Percentiles rank a stretch among this genome's conserved stretches.
Conservation (phyloP, 192 early-diverging fungal genomes). For the Podila epicladia region DNA sequence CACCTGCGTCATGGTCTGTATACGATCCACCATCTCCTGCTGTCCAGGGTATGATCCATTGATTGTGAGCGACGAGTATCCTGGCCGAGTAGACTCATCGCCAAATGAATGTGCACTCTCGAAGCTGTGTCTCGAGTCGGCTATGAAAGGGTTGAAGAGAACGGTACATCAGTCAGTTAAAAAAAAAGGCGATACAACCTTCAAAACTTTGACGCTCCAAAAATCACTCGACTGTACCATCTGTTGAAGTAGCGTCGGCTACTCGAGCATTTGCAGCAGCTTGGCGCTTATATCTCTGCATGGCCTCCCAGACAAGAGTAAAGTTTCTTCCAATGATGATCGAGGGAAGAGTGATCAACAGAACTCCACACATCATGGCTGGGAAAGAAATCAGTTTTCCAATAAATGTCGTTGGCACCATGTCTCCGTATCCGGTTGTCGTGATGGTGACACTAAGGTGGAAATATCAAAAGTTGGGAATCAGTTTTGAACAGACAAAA, state of each 20-base stretch:
- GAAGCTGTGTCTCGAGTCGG: constrained; percentile 48
- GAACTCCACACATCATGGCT: constrained; percentile 83
- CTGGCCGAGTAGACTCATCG: constrained; percentile 27
- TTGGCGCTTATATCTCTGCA: constrained; percentile 57
- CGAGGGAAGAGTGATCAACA: constrained; percentile 84
- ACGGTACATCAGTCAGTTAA: not conserved
- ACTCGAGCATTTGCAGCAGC: constrained; percentile 30
- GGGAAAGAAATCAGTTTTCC: constrained; percentile 84
- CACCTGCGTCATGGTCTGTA: constrained; percentile 47
- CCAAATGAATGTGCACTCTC: constrained; percentile 53
- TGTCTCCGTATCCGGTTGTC: constrained; percentile 84
- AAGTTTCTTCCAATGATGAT: constrained; percentile 88
- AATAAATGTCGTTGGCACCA: constrained; percentile 82
- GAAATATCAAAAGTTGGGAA: not conserved
- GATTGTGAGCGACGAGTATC: constrained; percentile 33
- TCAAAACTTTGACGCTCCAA: not conserved
- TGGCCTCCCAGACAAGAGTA: constrained; percentile 83
- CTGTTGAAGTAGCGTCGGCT: not conserved
- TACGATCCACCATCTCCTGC: constrained; percentile 43
- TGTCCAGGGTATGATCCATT: constrained; percentile 27
- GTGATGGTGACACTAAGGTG: constrained; percentile 70
- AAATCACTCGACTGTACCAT: constrained; percentile 13
- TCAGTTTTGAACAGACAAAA: not conserved
- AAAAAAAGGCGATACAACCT: not conserved
- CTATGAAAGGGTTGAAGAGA: not conserved